phyloP scores from a whole-genome alignment of 2,329 filamentous ascomycete genomes.

The Emmonsiellopsis sp. region DNA sequence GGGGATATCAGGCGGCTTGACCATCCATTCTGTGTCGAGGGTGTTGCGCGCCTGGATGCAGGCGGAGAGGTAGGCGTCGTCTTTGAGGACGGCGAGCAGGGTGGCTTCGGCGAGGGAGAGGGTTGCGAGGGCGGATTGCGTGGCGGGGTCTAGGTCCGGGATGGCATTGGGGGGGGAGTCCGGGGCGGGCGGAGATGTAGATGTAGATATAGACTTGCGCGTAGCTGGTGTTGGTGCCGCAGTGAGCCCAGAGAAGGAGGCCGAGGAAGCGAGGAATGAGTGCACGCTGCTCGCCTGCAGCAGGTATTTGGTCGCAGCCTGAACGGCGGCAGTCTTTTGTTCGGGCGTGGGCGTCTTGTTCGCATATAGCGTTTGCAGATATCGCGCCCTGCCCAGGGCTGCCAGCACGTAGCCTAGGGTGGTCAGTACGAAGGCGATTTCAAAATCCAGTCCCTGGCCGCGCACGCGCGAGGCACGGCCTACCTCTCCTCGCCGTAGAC shows the following conservation, averaged over 20 bases:
- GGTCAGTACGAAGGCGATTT: slow-evolving; percentile 69
- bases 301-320: slow-evolving; percentile 66
- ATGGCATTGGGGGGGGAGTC: slow-evolving; percentile 12
- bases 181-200: background rate
- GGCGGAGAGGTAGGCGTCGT: slow-evolving; percentile 81
- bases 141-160: slow-evolving; percentile 39
- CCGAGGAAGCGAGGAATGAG: slow-evolving; percentile 55
- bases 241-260: slow-evolving; percentile 28
- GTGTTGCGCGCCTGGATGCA: slow-evolving; percentile 75
- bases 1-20: slow-evolving; percentile 75
- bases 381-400: slow-evolving; percentile 59
- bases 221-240: slow-evolving; percentile 46
- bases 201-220: slow-evolving; percentile 14
- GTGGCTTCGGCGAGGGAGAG: slow-evolving; percentile 82
- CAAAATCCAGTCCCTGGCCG: slow-evolving; percentile 67
- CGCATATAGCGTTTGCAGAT: slow-evolving; percentile 63
- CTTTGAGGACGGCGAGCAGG: slow-evolving; percentile 79
- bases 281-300: slow-evolving; percentile 73
- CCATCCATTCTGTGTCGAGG: slow-evolving; percentile 93
- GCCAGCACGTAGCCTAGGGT: slow-evolving; percentile 68
- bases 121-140: slow-evolving; percentile 35
- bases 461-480: slow-evolving; percentile 50
- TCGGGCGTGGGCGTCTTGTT: slow-evolving; percentile 55
- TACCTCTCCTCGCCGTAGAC: slow-evolving; percentile 10
- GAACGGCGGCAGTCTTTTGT: slow-evolving; percentile 60